Conservation (phyloP, 352 stramenopile genomes). For the Saprolegnia diclina region DNA sequence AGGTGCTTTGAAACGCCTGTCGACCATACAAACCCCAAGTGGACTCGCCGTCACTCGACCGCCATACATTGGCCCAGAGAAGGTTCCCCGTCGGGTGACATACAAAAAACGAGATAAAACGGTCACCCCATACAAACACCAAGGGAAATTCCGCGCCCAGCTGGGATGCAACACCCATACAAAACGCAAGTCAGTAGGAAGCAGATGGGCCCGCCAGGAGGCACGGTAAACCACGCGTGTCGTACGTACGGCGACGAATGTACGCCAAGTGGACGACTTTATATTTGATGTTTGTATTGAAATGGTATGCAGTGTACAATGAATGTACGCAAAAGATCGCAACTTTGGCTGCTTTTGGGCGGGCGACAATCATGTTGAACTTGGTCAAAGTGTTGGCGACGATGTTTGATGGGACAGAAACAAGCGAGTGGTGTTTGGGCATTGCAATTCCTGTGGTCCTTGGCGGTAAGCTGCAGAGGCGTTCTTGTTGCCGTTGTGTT, state of each 20-base stretch:
- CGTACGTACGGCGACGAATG: neutral
- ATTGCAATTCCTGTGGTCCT: neutral
- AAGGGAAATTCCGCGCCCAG: neutral
- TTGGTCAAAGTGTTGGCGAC: no score
- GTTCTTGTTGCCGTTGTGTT: neutral
- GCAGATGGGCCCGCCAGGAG: neutral
- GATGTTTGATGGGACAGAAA: no score
- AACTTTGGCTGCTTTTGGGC: no score
- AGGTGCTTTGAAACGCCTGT: neutral
- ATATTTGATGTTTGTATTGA: no score
- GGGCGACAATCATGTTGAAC: no score
- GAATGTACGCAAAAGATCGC: no score
- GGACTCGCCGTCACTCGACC: constrained; percentile 2
- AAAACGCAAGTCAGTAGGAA: neutral
- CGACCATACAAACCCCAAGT: constrained; percentile 6
- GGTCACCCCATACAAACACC: neutral
- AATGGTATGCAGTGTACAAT: no score
- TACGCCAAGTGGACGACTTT: neutral
- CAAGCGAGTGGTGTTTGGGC: no score
- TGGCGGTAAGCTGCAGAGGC: neutral
- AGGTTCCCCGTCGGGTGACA: constrained; percentile 2
- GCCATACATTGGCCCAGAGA: constrained; percentile 6
- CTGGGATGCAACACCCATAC: neutral
- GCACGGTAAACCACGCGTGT: neutral
- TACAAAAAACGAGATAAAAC: constrained; percentile 12